Evolutionary conservation across 2,329 filamentous ascomycete genomes (phyloP).

Genomic region (Monilinia polystroma): DNA sequence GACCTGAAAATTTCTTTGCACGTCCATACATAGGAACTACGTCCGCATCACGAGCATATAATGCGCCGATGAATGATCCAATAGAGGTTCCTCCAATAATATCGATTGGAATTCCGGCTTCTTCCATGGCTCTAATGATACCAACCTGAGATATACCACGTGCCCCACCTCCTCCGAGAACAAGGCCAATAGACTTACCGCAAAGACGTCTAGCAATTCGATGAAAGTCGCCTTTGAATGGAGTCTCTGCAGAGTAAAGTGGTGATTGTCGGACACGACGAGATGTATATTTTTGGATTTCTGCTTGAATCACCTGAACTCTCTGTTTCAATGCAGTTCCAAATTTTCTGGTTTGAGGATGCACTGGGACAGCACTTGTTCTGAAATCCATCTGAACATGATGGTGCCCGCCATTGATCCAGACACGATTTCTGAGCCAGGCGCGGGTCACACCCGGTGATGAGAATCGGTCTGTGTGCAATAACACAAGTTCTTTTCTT

Average conservation of each 20-base stretch:
- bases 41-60: slow-evolving; percentile 95
- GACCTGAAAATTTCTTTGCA: slow-evolving; percentile 93
- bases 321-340: slow-evolving; percentile 86
- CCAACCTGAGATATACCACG: slow-evolving; percentile 90
- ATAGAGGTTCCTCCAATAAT: slow-evolving; percentile 95
- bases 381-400: slow-evolving; percentile 95
- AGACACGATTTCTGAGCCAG: slow-evolving; percentile 90
- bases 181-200: slow-evolving; percentile 90
- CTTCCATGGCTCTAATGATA: slow-evolving; percentile 91
- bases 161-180: slow-evolving; percentile 90
- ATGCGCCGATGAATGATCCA: slow-evolving; percentile 87
- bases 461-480: slow-evolving; percentile 88
- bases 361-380: slow-evolving; percentile 71
- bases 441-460: slow-evolving; percentile 78
- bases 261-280: slow-evolving; percentile 85
- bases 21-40: slow-evolving; percentile 95
- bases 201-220: slow-evolving; percentile 85
- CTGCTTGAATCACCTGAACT: slow-evolving; percentile 91
- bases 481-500: slow-evolving; percentile 83
- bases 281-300: slow-evolving; percentile 97
- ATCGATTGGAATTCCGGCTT: slow-evolving; percentile 94
- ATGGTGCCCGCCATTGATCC: slow-evolving; percentile 97
- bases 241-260: slow-evolving; percentile 85
- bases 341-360: slow-evolving; percentile 72
- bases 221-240: slow-evolving; percentile 96